These are phyloP conservation scores for Scalesia atractyloides DNA, from an alignment of 129 eudicot genomes.

Conservation along the genomic window DNA sequence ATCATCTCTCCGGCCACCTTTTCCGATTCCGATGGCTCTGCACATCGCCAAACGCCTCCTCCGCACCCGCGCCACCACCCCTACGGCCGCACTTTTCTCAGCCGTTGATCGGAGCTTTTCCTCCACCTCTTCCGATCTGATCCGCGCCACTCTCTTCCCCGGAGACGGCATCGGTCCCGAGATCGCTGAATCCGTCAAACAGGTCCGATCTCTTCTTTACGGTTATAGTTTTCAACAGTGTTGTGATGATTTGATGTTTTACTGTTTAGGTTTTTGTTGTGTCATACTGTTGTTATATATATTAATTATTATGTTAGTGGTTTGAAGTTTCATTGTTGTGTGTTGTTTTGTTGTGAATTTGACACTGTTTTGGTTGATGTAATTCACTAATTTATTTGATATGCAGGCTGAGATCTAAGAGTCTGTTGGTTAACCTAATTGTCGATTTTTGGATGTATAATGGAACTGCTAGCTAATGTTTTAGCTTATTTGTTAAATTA, in stretches of 20 bases:
- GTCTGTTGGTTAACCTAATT: not conserved
- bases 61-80: conserved; percentile 44
- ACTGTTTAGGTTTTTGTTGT: conserved; percentile 8
- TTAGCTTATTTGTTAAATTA: not conserved
- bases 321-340: not conserved
- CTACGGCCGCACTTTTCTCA: conserved; percentile 30
- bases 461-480: not conserved
- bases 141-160: conserved; percentile 91
- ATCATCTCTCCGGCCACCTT: conserved; percentile 18
- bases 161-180: conserved; percentile 99
- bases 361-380: not conserved
- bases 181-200: conserved; percentile 91
- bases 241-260: not conserved
- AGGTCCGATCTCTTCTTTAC: conserved; percentile 40
- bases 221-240: not conserved
- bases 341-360: not conserved
- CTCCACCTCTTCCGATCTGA: conserved; percentile 50
- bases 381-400: not conserved
- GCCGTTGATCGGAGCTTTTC: conserved; percentile 45
- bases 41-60: conserved; percentile 70
- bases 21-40: conserved; percentile 52
- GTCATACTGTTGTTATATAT: not conserved
- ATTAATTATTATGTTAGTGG: not conserved
- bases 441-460: not conserved
- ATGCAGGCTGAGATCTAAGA: not conserved